A percentile compares a stretch with the other conserved stretches of the same genome.
phyloP scores from a whole-genome alignment of 164 flowering plant genomes.

The Kingdonia uniflora region DNA sequence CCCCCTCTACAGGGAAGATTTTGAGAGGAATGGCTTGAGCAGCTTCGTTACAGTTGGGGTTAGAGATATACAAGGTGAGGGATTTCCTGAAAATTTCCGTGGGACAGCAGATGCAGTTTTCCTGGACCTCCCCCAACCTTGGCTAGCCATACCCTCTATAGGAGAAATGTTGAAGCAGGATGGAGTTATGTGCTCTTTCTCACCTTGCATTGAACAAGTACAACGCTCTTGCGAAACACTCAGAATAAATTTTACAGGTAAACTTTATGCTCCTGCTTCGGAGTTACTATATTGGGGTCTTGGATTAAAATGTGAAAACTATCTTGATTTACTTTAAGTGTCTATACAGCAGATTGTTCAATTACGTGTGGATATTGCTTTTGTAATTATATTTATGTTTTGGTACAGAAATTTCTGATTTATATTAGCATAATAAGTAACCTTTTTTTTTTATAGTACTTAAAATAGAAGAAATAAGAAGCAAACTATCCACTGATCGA shows the following conservation, averaged over 20 bases:
- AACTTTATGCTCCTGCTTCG: neutral
- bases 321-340: no score
- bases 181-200: slow-evolving; percentile 82
- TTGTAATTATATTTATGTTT: no score
- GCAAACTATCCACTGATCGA: no score
- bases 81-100: slow-evolving; percentile 66
- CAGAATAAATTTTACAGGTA: slow-evolving; percentile 66
- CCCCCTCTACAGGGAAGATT: slow-evolving; percentile 60
- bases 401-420: no score
- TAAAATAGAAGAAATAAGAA: no score
- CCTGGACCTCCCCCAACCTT: slow-evolving; percentile 94
- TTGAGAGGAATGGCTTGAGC: slow-evolving; percentile 70
- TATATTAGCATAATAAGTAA: no score
- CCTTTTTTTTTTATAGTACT: no score
- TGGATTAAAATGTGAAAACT: no score
- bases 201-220: slow-evolving; percentile 98
- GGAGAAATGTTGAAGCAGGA: slow-evolving; percentile 83
- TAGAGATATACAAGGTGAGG: slow-evolving; percentile 92
- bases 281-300: no score
- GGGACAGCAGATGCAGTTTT: slow-evolving; percentile 76
- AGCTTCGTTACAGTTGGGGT: slow-evolving; percentile 74
- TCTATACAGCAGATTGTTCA: no score
- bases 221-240: slow-evolving; percentile 83
- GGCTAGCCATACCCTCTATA: slow-evolving; percentile 94
- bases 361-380: no score